Evolutionary conservation across 208 protist species (phyloP).

Genomic region (Wallacemonas sp.): DNA sequence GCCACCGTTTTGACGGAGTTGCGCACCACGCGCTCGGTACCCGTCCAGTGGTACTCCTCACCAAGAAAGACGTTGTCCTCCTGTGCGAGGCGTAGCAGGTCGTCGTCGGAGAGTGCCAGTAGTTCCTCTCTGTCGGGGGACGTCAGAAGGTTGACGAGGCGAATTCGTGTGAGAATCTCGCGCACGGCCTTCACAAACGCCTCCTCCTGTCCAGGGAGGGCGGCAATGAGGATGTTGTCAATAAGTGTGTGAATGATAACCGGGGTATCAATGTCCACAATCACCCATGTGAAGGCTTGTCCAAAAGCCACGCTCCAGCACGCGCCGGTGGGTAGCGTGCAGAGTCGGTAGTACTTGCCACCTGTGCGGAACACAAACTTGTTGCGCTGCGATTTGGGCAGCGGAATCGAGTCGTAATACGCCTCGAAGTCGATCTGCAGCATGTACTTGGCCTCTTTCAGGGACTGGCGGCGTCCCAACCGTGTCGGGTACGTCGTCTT

Average conservation of each 20-base stretch:
- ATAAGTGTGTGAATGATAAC: slow-evolving; percentile 28
- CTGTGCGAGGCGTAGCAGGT: slow-evolving; percentile 9
- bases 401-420: slow-evolving; percentile 36
- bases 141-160: slow-evolving; percentile 25
- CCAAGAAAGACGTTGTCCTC: slow-evolving; percentile 29
- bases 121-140: slow-evolving; percentile 25
- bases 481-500: slow-evolving; percentile 15
- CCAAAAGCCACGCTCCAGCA: slow-evolving; percentile 29
- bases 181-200: slow-evolving; percentile 24
- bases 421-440: slow-evolving; percentile 42
- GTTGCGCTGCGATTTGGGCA: slow-evolving; percentile 23
- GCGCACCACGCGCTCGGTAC: slow-evolving; percentile 21
- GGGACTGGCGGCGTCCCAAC: slow-evolving; percentile 19
- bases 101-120: slow-evolving; percentile 14
- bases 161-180: slow-evolving; percentile 20
- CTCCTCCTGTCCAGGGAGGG: slow-evolving; percentile 25
- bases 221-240: slow-evolving; percentile 38
- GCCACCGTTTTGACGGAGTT: slow-evolving; percentile 36
- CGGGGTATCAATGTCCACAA: slow-evolving; percentile 24
- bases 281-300: slow-evolving; percentile 26
- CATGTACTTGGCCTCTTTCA: slow-evolving; percentile 21
- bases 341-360: slow-evolving; percentile 16
- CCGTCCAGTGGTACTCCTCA: slow-evolving; percentile 30
- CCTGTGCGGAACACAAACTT: slow-evolving; percentile 26
- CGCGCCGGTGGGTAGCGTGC: slow-evolving; percentile 30